phyloP scores from a whole-genome alignment of 1,139 yeast species.

The Candida sojae region DNA sequence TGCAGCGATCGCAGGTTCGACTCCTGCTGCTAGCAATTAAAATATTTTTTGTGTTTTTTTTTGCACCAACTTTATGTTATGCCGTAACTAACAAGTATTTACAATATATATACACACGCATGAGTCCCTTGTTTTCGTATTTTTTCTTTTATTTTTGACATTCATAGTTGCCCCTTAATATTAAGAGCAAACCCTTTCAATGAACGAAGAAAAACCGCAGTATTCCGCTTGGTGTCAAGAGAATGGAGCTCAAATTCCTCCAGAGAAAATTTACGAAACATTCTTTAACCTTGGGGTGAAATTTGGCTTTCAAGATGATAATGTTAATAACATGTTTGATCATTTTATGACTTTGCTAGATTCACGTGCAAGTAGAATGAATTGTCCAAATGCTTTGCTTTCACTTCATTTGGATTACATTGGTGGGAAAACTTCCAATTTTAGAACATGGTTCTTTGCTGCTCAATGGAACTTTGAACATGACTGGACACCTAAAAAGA shows the following conservation, averaged over 20 bases:
- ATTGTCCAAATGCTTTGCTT: conserved; percentile 33
- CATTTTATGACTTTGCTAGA: conserved; percentile 42
- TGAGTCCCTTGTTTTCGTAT: neutral
- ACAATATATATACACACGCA: neutral
- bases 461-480: conserved; percentile 22
- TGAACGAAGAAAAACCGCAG: conserved; percentile 6
- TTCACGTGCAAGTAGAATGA: conserved; percentile 42
- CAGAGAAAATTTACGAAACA: conserved; percentile 21
- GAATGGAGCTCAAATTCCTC: conserved; percentile 27
- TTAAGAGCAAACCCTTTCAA: neutral
- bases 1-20: conserved; percentile 89
- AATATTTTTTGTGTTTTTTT: neutral
- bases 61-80: neutral
- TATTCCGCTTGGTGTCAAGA: conserved; percentile 39
- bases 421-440: conserved; percentile 43
- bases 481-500: conserved; percentile 10
- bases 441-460: conserved; percentile 43
- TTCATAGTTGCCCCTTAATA: no score
- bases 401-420: conserved; percentile 44
- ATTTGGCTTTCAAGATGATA: conserved; percentile 41
- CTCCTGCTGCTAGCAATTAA: conserved; percentile 70
- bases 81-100: neutral
- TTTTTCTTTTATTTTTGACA: neutral
- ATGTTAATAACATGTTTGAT: conserved; percentile 37
- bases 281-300: conserved; percentile 21